A percentile compares a stretch with the other conserved stretches of the same genome.
Conservation (phyloP, 371 early-diverging fungal genomes). For the Mortierella polycephala region DNA sequence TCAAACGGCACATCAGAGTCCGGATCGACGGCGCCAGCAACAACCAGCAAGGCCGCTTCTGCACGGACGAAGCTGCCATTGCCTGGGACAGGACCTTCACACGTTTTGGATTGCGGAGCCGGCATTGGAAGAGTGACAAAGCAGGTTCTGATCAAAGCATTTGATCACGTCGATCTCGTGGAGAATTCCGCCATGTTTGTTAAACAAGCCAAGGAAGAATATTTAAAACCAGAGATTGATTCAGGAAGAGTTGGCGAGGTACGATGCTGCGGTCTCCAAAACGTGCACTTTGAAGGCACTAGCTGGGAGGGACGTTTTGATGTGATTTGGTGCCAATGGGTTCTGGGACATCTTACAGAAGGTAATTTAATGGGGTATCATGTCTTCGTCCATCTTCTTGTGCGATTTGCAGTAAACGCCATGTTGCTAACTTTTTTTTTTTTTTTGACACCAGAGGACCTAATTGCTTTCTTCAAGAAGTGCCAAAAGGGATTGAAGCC, state of each 20-base stretch:
- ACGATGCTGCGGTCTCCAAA: slow-evolving; percentile 82
- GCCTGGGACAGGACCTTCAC: slow-evolving; percentile 31
- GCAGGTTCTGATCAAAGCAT: slow-evolving; percentile 78
- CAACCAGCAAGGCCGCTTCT: background rate
- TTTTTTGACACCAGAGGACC: slow-evolving; percentile 67
- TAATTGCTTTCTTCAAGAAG: slow-evolving; percentile 83
- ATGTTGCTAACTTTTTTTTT: background rate
- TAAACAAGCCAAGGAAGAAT: slow-evolving; percentile 70
- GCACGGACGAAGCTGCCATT: slow-evolving; percentile 34
- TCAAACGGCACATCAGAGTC: slow-evolving; percentile 23
- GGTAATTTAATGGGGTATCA: slow-evolving; percentile 53
- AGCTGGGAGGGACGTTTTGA: slow-evolving; percentile 74
- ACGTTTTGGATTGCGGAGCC: slow-evolving; percentile 86
- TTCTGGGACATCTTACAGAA: slow-evolving; percentile 85
- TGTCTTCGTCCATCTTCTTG: background rate
- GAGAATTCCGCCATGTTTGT: slow-evolving; percentile 86
- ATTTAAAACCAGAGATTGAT: slow-evolving; percentile 66
- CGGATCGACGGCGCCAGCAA: background rate
- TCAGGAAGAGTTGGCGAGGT: slow-evolving; percentile 69
- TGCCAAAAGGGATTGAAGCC: slow-evolving; percentile 81
- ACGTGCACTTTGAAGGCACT: slow-evolving; percentile 75
- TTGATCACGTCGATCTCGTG: slow-evolving; percentile 88
- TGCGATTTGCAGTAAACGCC: background rate
- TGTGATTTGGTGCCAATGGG: slow-evolving; percentile 98
- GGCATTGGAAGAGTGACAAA: slow-evolving; percentile 96